phyloP scores from a whole-genome alignment of 768 basidiomycete genomes.

The Gautieria morchelliformis region DNA sequence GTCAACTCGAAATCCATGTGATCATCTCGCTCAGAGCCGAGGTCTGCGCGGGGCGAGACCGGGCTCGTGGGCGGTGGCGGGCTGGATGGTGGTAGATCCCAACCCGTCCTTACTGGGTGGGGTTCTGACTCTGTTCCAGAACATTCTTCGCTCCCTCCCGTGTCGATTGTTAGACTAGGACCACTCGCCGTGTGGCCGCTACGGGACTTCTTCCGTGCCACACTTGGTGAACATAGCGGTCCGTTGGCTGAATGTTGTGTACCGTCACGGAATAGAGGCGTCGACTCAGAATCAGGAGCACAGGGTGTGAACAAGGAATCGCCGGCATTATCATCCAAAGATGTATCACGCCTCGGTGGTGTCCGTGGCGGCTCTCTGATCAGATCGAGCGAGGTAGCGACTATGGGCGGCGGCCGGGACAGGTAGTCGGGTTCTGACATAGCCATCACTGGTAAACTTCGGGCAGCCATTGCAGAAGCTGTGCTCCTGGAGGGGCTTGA shows the following conservation, averaged over 20 bases:
- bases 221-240: not conserved
- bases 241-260: not conserved
- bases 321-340: not conserved
- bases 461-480: not conserved
- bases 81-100: slow-evolving; percentile 8
- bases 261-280: not conserved
- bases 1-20: not conserved
- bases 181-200: not conserved
- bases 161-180: not conserved
- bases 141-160: not conserved
- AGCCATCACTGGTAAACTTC: not conserved
- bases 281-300: not conserved
- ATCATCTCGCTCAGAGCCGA: not conserved
- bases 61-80: slow-evolving; percentile 8
- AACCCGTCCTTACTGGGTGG: not conserved
- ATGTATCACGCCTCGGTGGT: not conserved
- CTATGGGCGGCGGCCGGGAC: not conserved
- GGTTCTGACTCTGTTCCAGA: not conserved
- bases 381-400: not conserved
- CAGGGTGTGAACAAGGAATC: slow-evolving; percentile 7
- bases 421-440: slow-evolving; percentile 6
- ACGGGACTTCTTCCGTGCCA: not conserved
- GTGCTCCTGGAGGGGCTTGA: slow-evolving; percentile 3
- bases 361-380: slow-evolving; percentile 1
- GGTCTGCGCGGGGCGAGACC: not conserved